phyloP scores from a whole-genome alignment of 179 eudicot species.

The Silene noctiflora region DNA sequence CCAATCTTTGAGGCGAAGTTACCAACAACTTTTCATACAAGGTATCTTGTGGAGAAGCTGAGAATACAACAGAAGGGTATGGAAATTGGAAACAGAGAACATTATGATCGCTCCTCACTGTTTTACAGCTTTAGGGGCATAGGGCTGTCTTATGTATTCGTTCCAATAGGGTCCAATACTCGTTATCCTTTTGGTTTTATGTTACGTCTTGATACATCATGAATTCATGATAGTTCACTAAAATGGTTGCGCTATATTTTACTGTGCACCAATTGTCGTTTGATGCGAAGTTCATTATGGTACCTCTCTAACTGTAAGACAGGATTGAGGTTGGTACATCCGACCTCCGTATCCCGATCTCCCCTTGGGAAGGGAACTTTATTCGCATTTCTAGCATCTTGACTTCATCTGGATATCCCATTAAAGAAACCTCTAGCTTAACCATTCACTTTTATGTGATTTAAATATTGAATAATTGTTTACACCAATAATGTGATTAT shows the following conservation, averaged over 20 bases:
- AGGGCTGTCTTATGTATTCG: neutral
- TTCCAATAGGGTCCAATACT: neutral
- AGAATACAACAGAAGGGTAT: no score
- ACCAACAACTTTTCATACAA: neutral
- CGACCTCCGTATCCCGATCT: no score
- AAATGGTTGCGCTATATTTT: no score
- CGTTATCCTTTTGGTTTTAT: neutral
- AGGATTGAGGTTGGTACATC: no score
- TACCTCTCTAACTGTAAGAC: no score
- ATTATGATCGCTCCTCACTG: no score
- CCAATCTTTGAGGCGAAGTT: neutral
- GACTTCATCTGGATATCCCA: neutral
- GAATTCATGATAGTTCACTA: no score
- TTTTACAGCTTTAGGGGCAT: neutral
- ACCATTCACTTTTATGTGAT: neutral
- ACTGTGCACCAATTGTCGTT: no score
- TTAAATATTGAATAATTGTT: conserved; percentile 3
- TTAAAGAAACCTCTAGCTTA: conserved; percentile 10
- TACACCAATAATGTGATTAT: conserved; percentile 8
- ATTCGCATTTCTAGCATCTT: conserved; percentile 10
- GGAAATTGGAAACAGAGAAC: no score
- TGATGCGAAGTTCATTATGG: no score
- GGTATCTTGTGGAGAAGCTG: neutral
- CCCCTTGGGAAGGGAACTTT: no score
- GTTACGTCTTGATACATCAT: no score